phyloP scores from a whole-genome alignment of 1,284 basidiomycete species.

The Tetrapyrgos nigripes region DNA sequence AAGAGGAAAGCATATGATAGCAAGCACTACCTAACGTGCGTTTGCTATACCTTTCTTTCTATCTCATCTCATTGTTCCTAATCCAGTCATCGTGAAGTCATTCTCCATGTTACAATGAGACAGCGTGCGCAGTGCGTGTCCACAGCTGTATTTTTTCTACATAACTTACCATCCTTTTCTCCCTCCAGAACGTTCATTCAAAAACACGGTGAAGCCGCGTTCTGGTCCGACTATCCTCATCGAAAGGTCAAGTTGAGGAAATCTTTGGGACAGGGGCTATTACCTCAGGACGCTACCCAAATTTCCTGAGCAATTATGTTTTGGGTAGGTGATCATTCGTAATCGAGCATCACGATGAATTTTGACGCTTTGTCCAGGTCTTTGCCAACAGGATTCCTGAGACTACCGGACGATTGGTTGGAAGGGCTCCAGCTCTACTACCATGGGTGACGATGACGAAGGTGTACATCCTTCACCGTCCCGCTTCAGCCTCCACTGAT shows the following conservation, averaged over 20 bases:
- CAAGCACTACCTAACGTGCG: not conserved
- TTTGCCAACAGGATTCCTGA: no score
- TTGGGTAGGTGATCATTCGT: no score
- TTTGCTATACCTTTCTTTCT: not conserved
- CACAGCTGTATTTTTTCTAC: not conserved
- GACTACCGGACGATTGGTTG: no score
- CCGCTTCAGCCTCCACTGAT: no score
- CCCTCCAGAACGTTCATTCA: not conserved
- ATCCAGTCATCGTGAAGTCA: not conserved
- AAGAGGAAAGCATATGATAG: not conserved
- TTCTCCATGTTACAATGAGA: not conserved
- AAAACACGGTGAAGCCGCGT: slow-evolving; percentile 1
- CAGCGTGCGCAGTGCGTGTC: not conserved
- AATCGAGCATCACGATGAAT: no score
- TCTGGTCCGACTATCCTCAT: slow-evolving; percentile 1
- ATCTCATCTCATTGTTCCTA: no score
- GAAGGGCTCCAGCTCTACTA: no score
- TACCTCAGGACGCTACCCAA: no score
- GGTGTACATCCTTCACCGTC: no score
- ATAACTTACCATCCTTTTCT: not conserved
- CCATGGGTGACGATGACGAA: no score
- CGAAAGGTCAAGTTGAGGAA: not conserved
- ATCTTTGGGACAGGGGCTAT: not conserved
- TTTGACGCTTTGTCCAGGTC: no score
- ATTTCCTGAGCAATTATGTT: no score